Evolutionary conservation across 1,284 basidiomycete genomes (phyloP).

Genomic region (Coriolopsis trogii): DNA sequence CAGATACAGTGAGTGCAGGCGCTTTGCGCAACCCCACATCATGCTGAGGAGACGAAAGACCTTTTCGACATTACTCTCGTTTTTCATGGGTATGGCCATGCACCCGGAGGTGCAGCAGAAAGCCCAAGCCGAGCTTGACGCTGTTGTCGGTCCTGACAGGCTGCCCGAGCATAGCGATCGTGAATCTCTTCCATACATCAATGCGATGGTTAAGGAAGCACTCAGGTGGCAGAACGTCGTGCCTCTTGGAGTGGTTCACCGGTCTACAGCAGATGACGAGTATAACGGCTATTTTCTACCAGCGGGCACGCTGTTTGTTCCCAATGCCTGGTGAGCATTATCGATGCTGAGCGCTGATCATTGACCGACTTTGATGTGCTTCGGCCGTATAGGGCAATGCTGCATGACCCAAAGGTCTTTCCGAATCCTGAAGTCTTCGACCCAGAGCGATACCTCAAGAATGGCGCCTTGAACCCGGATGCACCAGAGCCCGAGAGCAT

Average conservation of each 20-base stretch:
- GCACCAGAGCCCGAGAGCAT: constrained; percentile 19
- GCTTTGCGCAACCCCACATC: too few relatives aligned
- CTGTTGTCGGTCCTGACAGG: constrained; percentile 29
- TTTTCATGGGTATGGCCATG: constrained; percentile 40
- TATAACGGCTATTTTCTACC: constrained; percentile 29
- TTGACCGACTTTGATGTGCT: neutral
- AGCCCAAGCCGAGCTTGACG: constrained; percentile 36
- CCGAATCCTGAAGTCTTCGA: constrained; percentile 23
- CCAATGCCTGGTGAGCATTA: constrained; percentile 32
- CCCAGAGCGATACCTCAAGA: constrained; percentile 26
- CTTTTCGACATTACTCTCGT: constrained; percentile 30
- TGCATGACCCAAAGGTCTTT: constrained; percentile 23
- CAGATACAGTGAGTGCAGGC: constrained; percentile 12
- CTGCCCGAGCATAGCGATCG: constrained; percentile 25
- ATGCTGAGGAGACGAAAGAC: too few relatives aligned
- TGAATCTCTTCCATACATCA: constrained; percentile 23
- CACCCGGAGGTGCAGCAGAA: constrained; percentile 38
- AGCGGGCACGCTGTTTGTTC: constrained; percentile 23
- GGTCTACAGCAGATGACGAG: constrained; percentile 18
- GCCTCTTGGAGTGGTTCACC: constrained; percentile 18
- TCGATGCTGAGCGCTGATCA: neutral
- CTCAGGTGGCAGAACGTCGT: constrained; percentile 26
- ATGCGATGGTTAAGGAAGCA: constrained; percentile 28
- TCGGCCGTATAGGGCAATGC: constrained; percentile 21
- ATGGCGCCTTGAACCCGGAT: constrained; percentile 1